Conservation (phyloP, 169 alveolate genomes). For the Eimeria mitis region DNA sequence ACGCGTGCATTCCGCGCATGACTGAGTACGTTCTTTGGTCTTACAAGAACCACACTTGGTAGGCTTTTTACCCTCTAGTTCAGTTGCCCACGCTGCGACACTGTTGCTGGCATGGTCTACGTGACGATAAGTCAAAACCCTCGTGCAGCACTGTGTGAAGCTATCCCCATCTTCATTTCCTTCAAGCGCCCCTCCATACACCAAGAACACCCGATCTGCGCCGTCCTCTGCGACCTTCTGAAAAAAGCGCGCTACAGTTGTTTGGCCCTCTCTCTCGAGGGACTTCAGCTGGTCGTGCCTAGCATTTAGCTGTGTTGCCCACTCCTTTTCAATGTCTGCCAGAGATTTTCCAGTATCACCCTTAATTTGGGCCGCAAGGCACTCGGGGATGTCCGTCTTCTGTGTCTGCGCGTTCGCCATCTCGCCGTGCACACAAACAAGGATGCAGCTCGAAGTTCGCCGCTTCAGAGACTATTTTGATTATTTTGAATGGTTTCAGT, state of each 20-base stretch:
- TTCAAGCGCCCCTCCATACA: constrained; percentile 52
- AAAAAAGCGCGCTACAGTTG: constrained; percentile 54
- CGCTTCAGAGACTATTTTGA: neutral
- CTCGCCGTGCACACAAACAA: neutral
- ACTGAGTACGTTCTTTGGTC: neutral
- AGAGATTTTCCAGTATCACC: constrained; percentile 15
- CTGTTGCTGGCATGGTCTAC: constrained; percentile 68
- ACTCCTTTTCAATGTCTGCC: constrained; percentile 37
- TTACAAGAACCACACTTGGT: constrained; percentile 7
- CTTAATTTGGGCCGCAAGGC: neutral
- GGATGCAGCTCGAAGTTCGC: neutral
- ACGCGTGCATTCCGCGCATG: constrained; percentile 13
- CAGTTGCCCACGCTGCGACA: constrained; percentile 65
- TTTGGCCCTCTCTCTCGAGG: neutral
- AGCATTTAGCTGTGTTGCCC: constrained; percentile 26
- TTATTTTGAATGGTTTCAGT: neutral
- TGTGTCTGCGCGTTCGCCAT: constrained; percentile 5
- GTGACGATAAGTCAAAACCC: constrained; percentile 53
- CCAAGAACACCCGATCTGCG: constrained; percentile 44
- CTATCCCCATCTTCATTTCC: neutral
- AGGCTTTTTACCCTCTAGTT: neutral
- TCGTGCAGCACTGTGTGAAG: constrained; percentile 46
- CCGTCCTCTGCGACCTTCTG: constrained; percentile 28
- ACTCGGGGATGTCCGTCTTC: neutral
- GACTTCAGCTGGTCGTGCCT: constrained; percentile 28